These are phyloP conservation scores for Amanita rimosa DNA, from an alignment of 768 basidiomycete species.

Conservation along the genomic window DNA sequence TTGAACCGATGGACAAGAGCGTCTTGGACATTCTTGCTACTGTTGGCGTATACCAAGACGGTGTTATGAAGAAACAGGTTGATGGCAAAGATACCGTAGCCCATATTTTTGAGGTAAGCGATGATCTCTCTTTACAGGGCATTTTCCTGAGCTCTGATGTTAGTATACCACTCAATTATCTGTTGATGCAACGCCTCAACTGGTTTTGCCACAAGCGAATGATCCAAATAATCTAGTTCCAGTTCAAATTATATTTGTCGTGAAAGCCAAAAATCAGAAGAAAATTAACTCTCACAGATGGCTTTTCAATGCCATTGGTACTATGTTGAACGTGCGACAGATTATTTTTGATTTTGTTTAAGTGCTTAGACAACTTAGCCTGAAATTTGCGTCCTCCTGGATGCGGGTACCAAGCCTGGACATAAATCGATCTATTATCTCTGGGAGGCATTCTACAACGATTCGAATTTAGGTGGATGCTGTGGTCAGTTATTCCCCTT, in stretches of 20 bases:
- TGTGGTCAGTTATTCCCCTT: conserved; percentile 40
- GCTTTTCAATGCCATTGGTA: conserved; percentile 91
- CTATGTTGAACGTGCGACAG: conserved; percentile 51
- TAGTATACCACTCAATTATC: conserved; percentile 97
- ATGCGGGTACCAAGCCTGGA: conserved; percentile 94
- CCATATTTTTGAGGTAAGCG: conserved; percentile 83
- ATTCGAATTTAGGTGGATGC: conserved; percentile 70
- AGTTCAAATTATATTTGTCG: conserved; percentile 81
- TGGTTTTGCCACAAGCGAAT: conserved; percentile 82
- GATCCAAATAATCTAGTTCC: conserved; percentile 91
- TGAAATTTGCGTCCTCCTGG: conserved; percentile 85
- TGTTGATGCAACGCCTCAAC: conserved; percentile 80
- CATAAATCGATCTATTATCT: conserved; percentile 94
- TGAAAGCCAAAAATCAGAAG: conserved; percentile 93
- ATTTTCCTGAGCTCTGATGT: not conserved
- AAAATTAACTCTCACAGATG: conserved; percentile 95
- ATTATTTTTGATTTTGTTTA: not conserved
- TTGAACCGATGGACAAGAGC: conserved; percentile 93
- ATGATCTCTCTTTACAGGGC: not conserved
- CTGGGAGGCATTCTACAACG: conserved; percentile 87
- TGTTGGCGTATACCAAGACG: conserved; percentile 89
- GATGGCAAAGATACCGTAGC: conserved; percentile 85
- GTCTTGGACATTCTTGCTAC: conserved; percentile 84
- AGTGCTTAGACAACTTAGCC: conserved; percentile 36
- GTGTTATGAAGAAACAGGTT: conserved; percentile 88